Percentiles rank a stretch among this genome's conserved stretches.
These are phyloP conservation scores for Sordariomycetes sp. DNA, from an alignment of 2,329 filamentous ascomycete genomes.

Conservation along the genomic window DNA sequence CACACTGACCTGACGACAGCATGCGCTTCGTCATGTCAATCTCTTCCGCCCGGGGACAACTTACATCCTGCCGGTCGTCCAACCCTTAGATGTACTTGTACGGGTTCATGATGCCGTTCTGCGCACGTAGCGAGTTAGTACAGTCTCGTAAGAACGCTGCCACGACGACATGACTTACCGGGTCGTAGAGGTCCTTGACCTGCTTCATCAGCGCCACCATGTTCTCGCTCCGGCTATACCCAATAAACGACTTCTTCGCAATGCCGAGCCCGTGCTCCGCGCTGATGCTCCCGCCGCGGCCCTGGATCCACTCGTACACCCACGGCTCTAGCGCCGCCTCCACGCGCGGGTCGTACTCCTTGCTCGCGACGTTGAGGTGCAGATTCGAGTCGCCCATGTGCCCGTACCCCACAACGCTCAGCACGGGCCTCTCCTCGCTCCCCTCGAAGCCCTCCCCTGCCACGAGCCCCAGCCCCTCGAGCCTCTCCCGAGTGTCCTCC, in stretches of 20 bases:
- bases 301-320: slow-evolving; percentile 92
- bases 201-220: slow-evolving; percentile 90
- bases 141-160: background rate
- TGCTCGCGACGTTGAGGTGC: slow-evolving; percentile 78
- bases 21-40: background rate
- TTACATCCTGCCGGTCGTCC: background rate
- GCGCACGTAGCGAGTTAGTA: slow-evolving; percentile 2
- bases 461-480: slow-evolving; percentile 63
- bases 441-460: slow-evolving; percentile 37
- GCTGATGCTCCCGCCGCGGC: slow-evolving; percentile 83
- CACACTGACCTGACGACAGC: background rate
- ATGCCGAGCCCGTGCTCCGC: slow-evolving; percentile 91
- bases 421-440: slow-evolving; percentile 43
- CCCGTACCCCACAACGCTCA: slow-evolving; percentile 88
- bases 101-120: slow-evolving; percentile 98
- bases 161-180: slow-evolving; percentile 44
- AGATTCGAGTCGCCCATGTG: slow-evolving; percentile 97
- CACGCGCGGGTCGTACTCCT: slow-evolving; percentile 74
- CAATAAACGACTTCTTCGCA: slow-evolving; percentile 91
- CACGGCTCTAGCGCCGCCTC: slow-evolving; percentile 85
- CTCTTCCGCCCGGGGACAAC: background rate
- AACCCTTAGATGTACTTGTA: slow-evolving; percentile 74
- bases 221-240: slow-evolving; percentile 79
- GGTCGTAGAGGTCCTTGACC: slow-evolving; percentile 88
- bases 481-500: slow-evolving; percentile 63